Evolutionary conservation across 352 stramenopile genomes (phyloP), one percentile per base, ranked within the genome.

Genomic region (Phytophthora sojae): DNA sequence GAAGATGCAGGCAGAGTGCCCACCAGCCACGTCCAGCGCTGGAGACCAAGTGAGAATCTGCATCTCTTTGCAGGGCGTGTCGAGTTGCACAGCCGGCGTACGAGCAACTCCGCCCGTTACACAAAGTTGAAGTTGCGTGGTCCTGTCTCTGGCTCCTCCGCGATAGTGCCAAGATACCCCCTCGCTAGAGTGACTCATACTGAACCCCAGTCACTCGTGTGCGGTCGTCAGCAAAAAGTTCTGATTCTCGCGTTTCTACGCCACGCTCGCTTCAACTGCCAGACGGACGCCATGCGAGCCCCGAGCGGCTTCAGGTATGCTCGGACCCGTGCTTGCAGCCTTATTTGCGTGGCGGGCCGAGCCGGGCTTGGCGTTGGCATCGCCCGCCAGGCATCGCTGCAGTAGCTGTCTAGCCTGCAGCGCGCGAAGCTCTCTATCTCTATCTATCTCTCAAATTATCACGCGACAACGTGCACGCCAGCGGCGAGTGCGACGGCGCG

Each of bases 61-160:
- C 44, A 21, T 21, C 14, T 50, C 44, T 50, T 50, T 50, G 47
- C 19, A 29, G 8, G 45, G n/a, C 19, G 21, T n/a, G 45, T 53
- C 8, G 45, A 29, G 45, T 53, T 14, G 45, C 19, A 23, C 54
- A 49, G 21, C 21, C 21, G 21, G 21, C 21, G 0, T 1, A 21
- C 21, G 21, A 61, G 32, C 54, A 26, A 23, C 39, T 7, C 15
- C 42, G 15, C 14, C 55, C 30, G 55, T 61, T 61, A 21, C 51
- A 37, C 51, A 37, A 61, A 51, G 55, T 61, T 61, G 55, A 61
- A 61, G 55, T 50, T 51, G 55, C 2, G 19, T 7, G 21, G 35
- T 4, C 35, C 15, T 39, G 35, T 52, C 37, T 61, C 26, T 21
- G 47, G 8, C 2, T 29, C 47, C 47, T 19, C 47, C 47, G 47